phyloP scores from a whole-genome alignment of 2,329 filamentous ascomycete species.

The Arthrobotrys sphaeroides region DNA sequence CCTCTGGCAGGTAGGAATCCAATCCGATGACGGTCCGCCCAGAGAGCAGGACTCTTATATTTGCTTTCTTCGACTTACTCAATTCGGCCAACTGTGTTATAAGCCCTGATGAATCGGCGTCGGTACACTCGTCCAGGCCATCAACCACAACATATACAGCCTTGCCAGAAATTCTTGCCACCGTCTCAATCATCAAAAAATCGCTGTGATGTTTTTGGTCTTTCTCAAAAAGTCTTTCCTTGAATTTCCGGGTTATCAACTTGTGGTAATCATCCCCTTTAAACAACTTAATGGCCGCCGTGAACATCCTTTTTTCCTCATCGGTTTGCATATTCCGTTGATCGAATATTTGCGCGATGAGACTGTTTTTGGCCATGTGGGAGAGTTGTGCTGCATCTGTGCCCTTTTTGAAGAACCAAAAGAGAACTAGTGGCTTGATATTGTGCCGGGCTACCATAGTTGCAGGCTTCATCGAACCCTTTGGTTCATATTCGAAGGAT shows the following conservation, averaged over 20 bases:
- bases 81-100: conserved; percentile 8
- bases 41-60: conserved; percentile 11
- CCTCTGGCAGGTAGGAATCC: neutral
- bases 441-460: neutral
- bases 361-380: neutral
- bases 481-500: neutral
- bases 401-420: conserved; percentile 27
- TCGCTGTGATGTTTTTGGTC: no score
- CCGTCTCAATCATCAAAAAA: conserved; percentile 9
- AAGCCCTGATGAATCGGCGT: conserved; percentile 13
- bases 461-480: neutral
- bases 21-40: conserved; percentile 6
- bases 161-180: conserved; percentile 6
- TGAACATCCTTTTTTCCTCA: neutral
- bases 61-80: conserved; percentile 1
- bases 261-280: no score
- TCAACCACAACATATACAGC: conserved; percentile 39
- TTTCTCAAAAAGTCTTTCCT: no score
- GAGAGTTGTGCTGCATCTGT: neutral
- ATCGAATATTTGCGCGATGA: conserved; percentile 7
- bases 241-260: no score
- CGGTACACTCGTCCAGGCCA: conserved; percentile 38
- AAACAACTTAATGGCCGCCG: no score
- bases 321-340: neutral
- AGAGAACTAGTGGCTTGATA: conserved; percentile 2